Base-by-base conservation (phyloP, 2,329 filamentous ascomycete species). In the Zymoseptoria ardabiliae region DNA sequence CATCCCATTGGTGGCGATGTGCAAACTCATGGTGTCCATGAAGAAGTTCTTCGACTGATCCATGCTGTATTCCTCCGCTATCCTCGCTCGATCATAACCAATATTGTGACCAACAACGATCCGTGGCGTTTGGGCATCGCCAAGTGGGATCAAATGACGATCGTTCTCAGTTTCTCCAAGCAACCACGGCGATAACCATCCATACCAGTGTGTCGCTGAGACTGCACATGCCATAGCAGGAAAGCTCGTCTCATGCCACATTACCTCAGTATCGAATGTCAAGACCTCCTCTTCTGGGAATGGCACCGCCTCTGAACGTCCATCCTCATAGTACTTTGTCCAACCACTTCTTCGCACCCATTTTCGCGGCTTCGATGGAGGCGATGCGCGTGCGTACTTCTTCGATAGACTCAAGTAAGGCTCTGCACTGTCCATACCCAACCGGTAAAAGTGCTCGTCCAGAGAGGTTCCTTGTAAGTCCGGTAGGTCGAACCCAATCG, bases 1-100 rank as follows among this genome's bases (percentile, higher is more conserved):
- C 94, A 99, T 99, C 63, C 94, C 94, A 71, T 99, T 99, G 22
- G 96, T 93, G 2, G 95, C 95, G 7, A 96, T 93, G 72, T 99
- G 94, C 20, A 99, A 78, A 1, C 93, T 97, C 94, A 99, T 99
- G 28, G 94, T 99, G 72, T 99, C 94, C 55, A 99, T 76, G 71
- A 96, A 99, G 50, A 85, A 88, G 66, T 91, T 97, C 48, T 85
- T 84, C 0, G 90, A 88, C 73, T 97, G 93, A 57, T 84, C 79
- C 49, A 97, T 75, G 68, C 87, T 82, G 72, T 99, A 99, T 72
- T 99, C 94, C 72, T 99, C 94, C 20, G 86, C 75, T 57, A 97
- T 84, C 41, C 95, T 83, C 17, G 93, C 93, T 22, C 94, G 83
- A 71, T 99, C 94, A 72, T 95, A 99, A 20, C 94, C 94, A 60